Base-by-base conservation (phyloP, 352 stramenopile genomes). In the Elongisporangium undulatum region DNA sequence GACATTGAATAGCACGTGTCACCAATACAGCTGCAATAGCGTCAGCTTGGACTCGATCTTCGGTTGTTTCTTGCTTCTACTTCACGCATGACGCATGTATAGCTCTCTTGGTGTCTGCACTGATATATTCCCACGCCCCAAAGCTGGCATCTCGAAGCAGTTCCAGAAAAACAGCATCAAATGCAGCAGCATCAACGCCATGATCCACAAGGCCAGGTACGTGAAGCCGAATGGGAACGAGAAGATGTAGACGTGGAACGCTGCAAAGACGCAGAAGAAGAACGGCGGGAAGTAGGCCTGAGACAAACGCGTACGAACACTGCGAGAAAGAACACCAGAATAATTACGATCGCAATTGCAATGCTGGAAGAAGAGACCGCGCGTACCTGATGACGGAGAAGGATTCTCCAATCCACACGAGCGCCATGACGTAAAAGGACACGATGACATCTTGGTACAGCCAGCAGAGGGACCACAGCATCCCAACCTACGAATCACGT, bases 191-290 rank as follows among this genome's bases (percentile, higher is more conserved):
- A 82, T 53, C 23, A 81, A 17, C 5, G 55, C 69, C 26, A 74
- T 68, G 8, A 66, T 62, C 1, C 49, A 23, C 19, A 98, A 69
- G 7, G 90, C 94, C 12, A 95, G 61, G 62, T 98, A 97, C 19
- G 83, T 84, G 66, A 98, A 98, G 13, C 94, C 95, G 62, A 96
- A 90, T 34, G 94, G 91, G 66, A 94, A 98, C 20, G 82, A 91
- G 64, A 98, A 97, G 61, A 98, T 88, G 75, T 98, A 99, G 21
- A 98, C 63, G 74, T 98, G 94, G 63, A 98, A 97, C n/a, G 97
- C 63, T 16, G 89, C 82, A 68, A 99, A 98, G 63, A 96, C 88
- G 20, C 95, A 80, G 63, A 98, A 97, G 72, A 98, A 97, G 8
- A 97, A 67, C 34, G 72, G 62, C 21, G 90, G 93, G 67, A 96